phyloP scores from a whole-genome alignment of 2,329 filamentous ascomycete species.

The Beauveria scarabaeidicola region DNA sequence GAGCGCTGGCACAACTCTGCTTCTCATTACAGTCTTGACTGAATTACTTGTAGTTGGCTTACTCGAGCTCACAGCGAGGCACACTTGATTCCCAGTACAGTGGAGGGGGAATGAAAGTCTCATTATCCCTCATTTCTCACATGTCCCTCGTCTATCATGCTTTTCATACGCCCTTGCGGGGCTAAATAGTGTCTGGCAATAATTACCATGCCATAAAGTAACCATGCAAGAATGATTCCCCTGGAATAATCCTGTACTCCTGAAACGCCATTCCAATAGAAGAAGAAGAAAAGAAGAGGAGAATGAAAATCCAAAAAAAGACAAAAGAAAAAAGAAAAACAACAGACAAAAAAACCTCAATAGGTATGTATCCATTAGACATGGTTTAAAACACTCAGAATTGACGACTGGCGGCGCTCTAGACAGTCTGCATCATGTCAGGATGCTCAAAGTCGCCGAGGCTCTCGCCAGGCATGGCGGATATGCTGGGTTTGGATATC shows the following conservation, averaged over 20 bases:
- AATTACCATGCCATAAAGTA: background rate
- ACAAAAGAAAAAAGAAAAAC: background rate
- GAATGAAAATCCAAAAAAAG: too few relatives aligned
- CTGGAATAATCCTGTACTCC: background rate
- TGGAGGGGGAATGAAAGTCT: too few relatives aligned
- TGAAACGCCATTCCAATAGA: background rate
- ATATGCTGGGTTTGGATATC: slow-evolving; percentile 3
- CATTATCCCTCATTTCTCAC: background rate
- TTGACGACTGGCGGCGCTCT: background rate
- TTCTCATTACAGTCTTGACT: too few relatives aligned
- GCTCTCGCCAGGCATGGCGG: background rate
- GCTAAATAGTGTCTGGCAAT: background rate
- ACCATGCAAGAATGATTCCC: background rate
- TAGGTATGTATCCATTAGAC: background rate
- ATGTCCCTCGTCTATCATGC: background rate
- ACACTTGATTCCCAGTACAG: too few relatives aligned
- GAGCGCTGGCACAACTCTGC: too few relatives aligned
- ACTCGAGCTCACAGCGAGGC: too few relatives aligned
- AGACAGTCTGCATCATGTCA: background rate
- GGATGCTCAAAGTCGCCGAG: background rate
- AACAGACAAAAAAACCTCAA: background rate
- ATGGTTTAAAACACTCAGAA: background rate
- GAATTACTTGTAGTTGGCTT: too few relatives aligned
- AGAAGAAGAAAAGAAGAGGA: too few relatives aligned
- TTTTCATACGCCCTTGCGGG: background rate